phyloP scores from a whole-genome alignment of 2,329 filamentous ascomycete genomes.

The Colletotrichum sp. region DNA sequence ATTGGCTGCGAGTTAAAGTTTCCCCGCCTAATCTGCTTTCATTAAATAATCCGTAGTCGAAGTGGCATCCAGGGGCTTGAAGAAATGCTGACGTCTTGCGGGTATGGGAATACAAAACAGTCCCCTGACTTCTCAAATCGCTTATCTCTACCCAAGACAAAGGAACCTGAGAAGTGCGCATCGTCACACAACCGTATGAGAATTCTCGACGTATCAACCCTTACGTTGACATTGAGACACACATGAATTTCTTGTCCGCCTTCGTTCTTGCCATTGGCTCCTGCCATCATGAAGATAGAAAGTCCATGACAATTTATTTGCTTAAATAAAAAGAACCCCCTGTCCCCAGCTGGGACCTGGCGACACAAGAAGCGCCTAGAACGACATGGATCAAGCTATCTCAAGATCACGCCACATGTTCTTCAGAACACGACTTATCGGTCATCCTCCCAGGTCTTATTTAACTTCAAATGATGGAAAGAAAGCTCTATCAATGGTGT shows the following conservation, averaged over 20 bases:
- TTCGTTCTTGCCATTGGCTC: too few relatives aligned
- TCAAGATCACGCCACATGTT: accelerated
- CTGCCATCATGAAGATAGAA: too few relatives aligned
- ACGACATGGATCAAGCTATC: background rate
- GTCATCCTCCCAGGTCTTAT: too few relatives aligned
- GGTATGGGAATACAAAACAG: background rate
- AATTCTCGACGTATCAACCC: too few relatives aligned
- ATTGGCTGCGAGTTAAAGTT: background rate
- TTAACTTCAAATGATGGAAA: too few relatives aligned
- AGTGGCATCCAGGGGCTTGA: background rate
- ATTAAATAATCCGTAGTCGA: background rate
- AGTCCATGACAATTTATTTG: background rate
- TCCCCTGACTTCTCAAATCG: background rate
- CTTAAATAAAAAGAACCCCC: background rate
- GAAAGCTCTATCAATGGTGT: too few relatives aligned
- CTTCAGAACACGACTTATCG: background rate
- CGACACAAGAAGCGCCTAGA: accelerated
- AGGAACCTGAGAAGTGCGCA: background rate
- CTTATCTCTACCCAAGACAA: background rate
- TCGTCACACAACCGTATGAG: background rate
- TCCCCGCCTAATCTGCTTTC: background rate
- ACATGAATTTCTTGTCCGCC: too few relatives aligned
- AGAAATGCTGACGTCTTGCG: background rate
- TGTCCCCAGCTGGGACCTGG: background rate
- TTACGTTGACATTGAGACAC: too few relatives aligned